A percentile compares a stretch with the other conserved stretches of the same genome.
These are phyloP conservation scores for Adansonia rubrostipa DNA, from an alignment of 441 rosid genomes.

Conservation along the genomic window DNA sequence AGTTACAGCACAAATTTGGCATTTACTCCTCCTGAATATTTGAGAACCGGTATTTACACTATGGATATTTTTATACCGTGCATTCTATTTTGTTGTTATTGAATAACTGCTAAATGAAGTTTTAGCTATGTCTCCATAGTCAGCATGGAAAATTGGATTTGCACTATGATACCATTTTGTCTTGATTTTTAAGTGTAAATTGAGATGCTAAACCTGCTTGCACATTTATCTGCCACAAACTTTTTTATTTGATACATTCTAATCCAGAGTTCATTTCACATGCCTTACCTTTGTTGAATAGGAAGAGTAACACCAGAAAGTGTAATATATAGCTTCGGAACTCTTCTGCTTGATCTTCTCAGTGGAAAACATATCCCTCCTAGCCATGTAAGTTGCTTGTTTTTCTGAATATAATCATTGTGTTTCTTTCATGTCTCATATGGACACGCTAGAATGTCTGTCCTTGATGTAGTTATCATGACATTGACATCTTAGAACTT, in stretches of 20 bases:
- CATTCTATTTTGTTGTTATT: background rate
- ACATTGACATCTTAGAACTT: background rate
- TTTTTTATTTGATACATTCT: background rate
- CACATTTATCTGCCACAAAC: background rate
- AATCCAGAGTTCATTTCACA: background rate
- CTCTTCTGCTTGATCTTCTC: constrained; percentile 84
- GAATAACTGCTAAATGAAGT: background rate
- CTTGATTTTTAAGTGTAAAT: background rate
- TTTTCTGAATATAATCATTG: background rate
- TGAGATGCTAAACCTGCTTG: constrained; percentile 4
- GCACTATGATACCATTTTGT: background rate
- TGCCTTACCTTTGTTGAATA: constrained; percentile 39
- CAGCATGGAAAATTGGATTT: background rate
- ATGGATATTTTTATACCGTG: background rate
- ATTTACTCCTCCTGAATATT: constrained; percentile 73
- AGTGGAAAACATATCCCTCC: constrained; percentile 98
- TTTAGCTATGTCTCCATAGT: background rate
- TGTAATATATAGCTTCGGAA: constrained; percentile 90
- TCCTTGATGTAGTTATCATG: background rate
- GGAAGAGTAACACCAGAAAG: constrained; percentile 89
- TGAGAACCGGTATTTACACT: constrained; percentile 53
- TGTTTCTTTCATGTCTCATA: background rate
- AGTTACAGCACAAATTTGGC: constrained; percentile 68
- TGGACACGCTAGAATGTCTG: background rate
- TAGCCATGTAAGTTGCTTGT: constrained; percentile 66